Evolutionary conservation across 805 yeast species (phyloP).

Genomic region (Candida ipomoeae): DNA sequence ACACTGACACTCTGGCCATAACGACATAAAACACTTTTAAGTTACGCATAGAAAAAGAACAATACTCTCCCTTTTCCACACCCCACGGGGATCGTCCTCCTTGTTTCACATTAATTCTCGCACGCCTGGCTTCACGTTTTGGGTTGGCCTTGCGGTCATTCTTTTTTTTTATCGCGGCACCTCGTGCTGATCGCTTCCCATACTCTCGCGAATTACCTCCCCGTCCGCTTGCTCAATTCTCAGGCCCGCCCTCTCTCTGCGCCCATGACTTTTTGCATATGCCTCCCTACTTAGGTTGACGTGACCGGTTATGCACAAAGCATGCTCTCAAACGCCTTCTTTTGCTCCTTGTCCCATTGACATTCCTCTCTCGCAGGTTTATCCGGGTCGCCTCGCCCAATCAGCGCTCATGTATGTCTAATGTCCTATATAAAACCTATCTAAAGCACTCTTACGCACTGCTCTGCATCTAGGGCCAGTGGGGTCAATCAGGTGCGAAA

Average conservation of each 20-base stretch:
- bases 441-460: slow-evolving; percentile 3
- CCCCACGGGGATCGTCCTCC: neutral
- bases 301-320: neutral
- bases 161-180: slow-evolving; percentile 1
- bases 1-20: neutral
- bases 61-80: neutral
- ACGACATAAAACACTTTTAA: neutral
- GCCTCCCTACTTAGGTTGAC: no score
- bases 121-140: neutral
- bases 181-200: slow-evolving; percentile 1
- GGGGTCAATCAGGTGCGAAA: slow-evolving; percentile 6
- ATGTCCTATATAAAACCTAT: slow-evolving; percentile 1
- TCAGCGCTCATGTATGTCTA: neutral
- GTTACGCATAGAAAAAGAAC: neutral
- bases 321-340: neutral
- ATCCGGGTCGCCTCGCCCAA: neutral
- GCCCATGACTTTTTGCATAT: no score
- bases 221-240: neutral
- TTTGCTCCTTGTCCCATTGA: no score
- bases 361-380: neutral
- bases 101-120: neutral
- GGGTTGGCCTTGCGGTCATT: neutral
- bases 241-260: neutral
- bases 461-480: slow-evolving; percentile 1
- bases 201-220: neutral